Percentiles rank a stretch among this genome's conserved stretches.
Conservation (phyloP, 805 yeast genomes). For the Candida xyloterini region DNA sequence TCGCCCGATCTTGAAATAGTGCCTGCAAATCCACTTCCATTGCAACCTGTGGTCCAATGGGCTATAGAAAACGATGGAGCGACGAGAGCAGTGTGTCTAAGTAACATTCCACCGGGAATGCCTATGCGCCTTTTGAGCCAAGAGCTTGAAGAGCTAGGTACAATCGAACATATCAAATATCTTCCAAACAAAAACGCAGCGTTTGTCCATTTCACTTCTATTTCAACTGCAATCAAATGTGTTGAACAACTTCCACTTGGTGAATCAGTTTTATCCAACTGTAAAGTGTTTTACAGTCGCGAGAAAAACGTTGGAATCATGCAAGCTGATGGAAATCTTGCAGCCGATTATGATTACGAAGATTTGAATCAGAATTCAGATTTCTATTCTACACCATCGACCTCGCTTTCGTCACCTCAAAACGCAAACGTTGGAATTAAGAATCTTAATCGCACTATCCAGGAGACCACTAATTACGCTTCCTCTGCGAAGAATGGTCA, state of each 20-base stretch:
- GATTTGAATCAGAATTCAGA: conserved; percentile 13
- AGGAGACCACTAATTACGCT: conserved; percentile 6
- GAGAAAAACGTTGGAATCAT: conserved; percentile 20
- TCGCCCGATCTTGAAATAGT: conserved; percentile 38
- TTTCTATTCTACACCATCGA: conserved; percentile 27
- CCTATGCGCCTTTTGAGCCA: conserved; percentile 23
- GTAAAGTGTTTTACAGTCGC: conserved; percentile 30
- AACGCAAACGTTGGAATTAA: conserved; percentile 11
- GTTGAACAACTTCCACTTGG: conserved; percentile 36
- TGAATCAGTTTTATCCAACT: conserved; percentile 23
- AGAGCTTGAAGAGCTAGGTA: conserved; percentile 40
- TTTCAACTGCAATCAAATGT: conserved; percentile 44
- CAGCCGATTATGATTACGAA: conserved; percentile 11
- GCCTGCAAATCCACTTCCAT: conserved; percentile 32
- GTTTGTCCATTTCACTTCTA: conserved; percentile 42
- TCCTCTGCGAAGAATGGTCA: conserved; percentile 2
- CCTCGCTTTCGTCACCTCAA: conserved; percentile 27
- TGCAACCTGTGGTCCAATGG: conserved; percentile 24
- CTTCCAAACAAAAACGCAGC: conserved; percentile 24
- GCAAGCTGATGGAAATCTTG: conserved; percentile 3
- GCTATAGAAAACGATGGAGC: conserved; percentile 32
- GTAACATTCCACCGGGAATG: conserved; percentile 24
- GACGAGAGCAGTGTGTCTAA: conserved; percentile 29
- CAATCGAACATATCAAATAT: conserved; percentile 36
- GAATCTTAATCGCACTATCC: conserved; percentile 5